Evolutionary conservation across 75 land plant genomes (phyloP).

Genomic region (Pinus albicaulis): DNA sequence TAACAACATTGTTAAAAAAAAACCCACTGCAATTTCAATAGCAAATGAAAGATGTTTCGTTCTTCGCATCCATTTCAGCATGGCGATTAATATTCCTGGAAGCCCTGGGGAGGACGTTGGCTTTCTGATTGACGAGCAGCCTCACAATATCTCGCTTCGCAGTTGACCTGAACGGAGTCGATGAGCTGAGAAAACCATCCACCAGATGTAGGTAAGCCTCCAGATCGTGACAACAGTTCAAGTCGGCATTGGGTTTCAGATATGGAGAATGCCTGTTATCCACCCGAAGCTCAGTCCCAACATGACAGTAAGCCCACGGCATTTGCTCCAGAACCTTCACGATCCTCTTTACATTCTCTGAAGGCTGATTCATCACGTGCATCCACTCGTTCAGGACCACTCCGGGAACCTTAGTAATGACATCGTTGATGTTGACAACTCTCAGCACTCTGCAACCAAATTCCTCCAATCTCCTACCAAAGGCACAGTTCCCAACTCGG

Average conservation of each 20-base stretch:
- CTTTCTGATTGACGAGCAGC: conserved; percentile 11
- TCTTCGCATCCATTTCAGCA: no score
- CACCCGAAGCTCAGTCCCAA: conserved; percentile 52
- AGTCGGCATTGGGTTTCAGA: conserved; percentile 28
- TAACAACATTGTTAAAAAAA: no score
- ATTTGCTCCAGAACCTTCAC: conserved; percentile 12
- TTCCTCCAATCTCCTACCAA: conserved; percentile 38
- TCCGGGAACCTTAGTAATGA: conserved; percentile 60
- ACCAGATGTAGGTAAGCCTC: conserved; percentile 32
- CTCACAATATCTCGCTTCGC: conserved; percentile 13
- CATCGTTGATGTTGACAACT: conserved; percentile 57
- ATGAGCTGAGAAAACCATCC: conserved; percentile 56
- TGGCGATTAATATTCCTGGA: no score
- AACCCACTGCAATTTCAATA: no score
- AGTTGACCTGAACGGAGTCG: conserved; percentile 29
- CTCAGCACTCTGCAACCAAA: conserved; percentile 57
- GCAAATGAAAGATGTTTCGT: no score
- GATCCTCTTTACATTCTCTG: not conserved
- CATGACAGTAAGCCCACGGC: conserved; percentile 47
- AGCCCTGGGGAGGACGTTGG: conserved; percentile 2
- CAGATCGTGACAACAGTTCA: conserved; percentile 23
- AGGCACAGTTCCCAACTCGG: conserved; percentile 57
- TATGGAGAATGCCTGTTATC: conserved; percentile 43
- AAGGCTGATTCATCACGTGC: not conserved
- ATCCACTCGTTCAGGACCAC: conserved; percentile 31